Evolutionary conservation across 192 early-diverging fungal genomes (phyloP), one percentile per base, ranked within the genome.

Genomic region (Dissophora globulifera): DNA sequence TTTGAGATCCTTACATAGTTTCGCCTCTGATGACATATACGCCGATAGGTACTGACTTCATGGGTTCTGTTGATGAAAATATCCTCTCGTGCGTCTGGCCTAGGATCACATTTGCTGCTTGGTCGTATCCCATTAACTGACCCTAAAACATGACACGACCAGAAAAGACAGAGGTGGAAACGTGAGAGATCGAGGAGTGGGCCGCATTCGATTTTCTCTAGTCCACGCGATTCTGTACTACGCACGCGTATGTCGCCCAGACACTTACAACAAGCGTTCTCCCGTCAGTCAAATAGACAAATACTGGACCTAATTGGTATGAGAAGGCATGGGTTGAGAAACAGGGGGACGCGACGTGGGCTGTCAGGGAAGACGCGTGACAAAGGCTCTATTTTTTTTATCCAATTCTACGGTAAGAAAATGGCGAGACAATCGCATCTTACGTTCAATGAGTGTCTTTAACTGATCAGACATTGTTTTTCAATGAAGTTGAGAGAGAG

Each of bases 11-110:
- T 40, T 76, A 76, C 62, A 76, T 66, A 17, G 62, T 76, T 46
- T 76, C 71, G 30, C 71, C 63, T 29, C 63, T 55, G 26, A 76
- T 52, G 32, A 76, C 57, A 60, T 76, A 76, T 58, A 76, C 71
- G 7, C 71, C 63, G 42, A 76, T 76, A n/a, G 71, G 58, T 31
- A 76, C 62, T 41, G 63, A 56, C 45, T 76, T 60, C 57, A 67
- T 61, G 23, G 50, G 31, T 26, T 62, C 71, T 45, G 57, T 49
- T 66, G 71, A 65, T 4, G 58, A 76, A 33, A 65, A 76, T 61
- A 76, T 66, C 58, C 71, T 58, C 19, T 75, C 62, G 16, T 76
- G 71, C 32, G 63, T 76, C 33, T 66, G 56, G 23, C 47, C 58
- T n/a, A 76, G 58, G 52, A 67, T 66, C 16, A 76, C 57, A 19